A percentile compares a stretch with the other conserved stretches of the same genome.
Conservation (phyloP, 73 alveolate species). For the Tetrahymena elliotti region DNA sequence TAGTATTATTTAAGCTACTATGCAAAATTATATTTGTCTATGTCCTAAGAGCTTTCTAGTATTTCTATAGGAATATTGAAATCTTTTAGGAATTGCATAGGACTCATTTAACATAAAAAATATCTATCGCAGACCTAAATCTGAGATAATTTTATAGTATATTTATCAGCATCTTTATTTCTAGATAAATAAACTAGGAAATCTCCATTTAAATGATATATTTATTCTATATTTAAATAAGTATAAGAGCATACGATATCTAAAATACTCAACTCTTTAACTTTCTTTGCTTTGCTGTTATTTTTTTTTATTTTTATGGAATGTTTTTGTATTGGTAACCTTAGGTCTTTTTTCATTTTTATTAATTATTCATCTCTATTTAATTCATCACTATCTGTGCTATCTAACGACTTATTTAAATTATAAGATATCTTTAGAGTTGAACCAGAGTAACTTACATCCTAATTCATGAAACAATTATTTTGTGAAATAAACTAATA, state of each 20-base stretch:
- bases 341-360: too few relatives aligned
- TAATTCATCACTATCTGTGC: background rate
- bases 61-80: background rate
- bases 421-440: too few relatives aligned
- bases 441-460: too few relatives aligned
- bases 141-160: background rate
- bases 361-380: too few relatives aligned
- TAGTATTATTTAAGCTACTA: background rate
- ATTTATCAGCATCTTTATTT: background rate
- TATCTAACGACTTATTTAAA: too few relatives aligned
- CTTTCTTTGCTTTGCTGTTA: too few relatives aligned
- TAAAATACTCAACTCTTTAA: background rate
- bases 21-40: background rate
- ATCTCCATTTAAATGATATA: background rate
- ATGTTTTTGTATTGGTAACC: background rate
- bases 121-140: background rate
- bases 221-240: background rate
- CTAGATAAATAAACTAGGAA: background rate
- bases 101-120: background rate
- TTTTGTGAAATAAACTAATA: too few relatives aligned
- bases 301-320: background rate
- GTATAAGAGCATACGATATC: background rate
- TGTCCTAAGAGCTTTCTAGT: background rate
- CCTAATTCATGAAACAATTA: too few relatives aligned
- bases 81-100: background rate